These are phyloP conservation scores for Phytophthora niederhauseri DNA, from an alignment of 352 stramenopile species.

Conservation along the genomic window DNA sequence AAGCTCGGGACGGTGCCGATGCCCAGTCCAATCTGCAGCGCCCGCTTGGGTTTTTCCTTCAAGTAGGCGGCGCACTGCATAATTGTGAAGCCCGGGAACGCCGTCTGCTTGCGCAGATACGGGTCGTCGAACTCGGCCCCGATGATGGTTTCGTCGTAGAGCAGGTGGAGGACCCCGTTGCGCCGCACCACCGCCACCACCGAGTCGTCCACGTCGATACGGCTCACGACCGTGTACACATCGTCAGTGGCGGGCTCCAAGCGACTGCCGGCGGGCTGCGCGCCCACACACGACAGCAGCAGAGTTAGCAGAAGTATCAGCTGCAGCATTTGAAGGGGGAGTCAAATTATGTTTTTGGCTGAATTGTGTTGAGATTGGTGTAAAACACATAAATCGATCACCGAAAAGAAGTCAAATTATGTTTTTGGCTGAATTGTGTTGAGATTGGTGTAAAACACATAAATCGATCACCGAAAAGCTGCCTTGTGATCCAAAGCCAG, in stretches of 20 bases:
- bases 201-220: constrained; percentile 53
- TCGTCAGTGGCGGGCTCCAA: constrained; percentile 22
- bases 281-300: constrained; percentile 16
- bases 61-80: constrained; percentile 78
- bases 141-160: constrained; percentile 85
- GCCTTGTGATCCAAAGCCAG: no score
- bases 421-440: background rate
- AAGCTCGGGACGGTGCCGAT: constrained; percentile 78
- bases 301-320: constrained; percentile 9
- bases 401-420: background rate
- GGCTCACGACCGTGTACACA: constrained; percentile 30
- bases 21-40: constrained; percentile 71
- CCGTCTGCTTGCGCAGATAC: constrained; percentile 60
- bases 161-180: constrained; percentile 56
- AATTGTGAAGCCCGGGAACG: constrained; percentile 82
- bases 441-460: background rate
- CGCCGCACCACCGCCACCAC: constrained; percentile 64
- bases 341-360: background rate
- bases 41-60: constrained; percentile 42
- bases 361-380: background rate
- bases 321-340: background rate
- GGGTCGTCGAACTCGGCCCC: constrained; percentile 77
- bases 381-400: background rate
- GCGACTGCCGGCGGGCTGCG: constrained; percentile 5
- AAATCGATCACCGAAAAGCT: no score